Evolutionary conservation across 129 eudicot genomes (phyloP).

Genomic region (Flaveria bidentis): DNA sequence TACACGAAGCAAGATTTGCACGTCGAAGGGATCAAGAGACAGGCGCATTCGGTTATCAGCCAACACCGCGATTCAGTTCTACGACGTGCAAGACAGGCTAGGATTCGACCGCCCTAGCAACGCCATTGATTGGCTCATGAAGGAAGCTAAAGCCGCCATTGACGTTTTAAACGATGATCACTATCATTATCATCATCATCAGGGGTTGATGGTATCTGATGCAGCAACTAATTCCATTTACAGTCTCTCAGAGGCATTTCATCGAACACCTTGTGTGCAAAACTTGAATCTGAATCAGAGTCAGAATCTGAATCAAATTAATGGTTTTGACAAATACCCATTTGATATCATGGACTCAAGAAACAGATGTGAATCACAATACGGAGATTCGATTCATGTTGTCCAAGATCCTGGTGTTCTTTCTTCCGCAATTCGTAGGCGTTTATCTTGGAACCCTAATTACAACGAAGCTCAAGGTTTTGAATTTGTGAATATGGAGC

Average conservation of each 20-base stretch:
- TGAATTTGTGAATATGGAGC: not conserved
- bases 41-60: slow-evolving; percentile 73
- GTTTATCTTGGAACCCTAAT: not conserved
- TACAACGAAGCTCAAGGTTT: not conserved
- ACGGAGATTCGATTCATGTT: not conserved
- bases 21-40: slow-evolving; percentile 62
- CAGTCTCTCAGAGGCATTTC: not conserved
- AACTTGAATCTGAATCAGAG: not conserved
- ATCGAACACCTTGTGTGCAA: slow-evolving; percentile 3
- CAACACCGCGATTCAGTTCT: slow-evolving; percentile 67
- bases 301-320: not conserved
- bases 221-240: not conserved
- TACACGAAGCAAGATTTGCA: slow-evolving; percentile 61
- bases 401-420: not conserved
- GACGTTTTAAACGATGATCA: slow-evolving; percentile 41
- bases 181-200: slow-evolving; percentile 1
- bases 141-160: slow-evolving; percentile 66
- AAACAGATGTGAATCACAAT: too few species aligned
- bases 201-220: not conserved
- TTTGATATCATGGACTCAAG: not conserved
- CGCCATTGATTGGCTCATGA: slow-evolving; percentile 88
- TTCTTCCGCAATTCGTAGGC: not conserved
- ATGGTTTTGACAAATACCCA: not conserved
- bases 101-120: slow-evolving; percentile 73
- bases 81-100: slow-evolving; percentile 78